These are phyloP conservation scores for Odontarrhena argentea DNA, from an alignment of 345 rosid species.

Conservation along the genomic window DNA sequence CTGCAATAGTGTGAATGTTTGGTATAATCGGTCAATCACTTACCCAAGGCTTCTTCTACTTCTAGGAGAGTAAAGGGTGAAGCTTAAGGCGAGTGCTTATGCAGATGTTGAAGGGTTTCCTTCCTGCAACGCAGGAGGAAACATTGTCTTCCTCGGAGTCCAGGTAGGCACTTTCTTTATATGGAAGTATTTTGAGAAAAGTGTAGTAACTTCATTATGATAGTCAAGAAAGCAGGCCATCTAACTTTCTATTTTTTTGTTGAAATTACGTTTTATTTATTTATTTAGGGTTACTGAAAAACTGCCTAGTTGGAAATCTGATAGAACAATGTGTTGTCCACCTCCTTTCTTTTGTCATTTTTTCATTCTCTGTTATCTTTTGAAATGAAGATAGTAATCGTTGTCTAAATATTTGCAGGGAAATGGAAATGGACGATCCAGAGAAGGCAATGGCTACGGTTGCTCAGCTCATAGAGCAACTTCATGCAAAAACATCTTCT, in stretches of 20 bases:
- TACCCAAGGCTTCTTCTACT: slow-evolving; percentile 12
- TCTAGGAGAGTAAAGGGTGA: slow-evolving; percentile 20
- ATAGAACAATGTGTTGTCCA: not conserved
- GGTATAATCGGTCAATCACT: no score
- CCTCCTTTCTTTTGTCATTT: not conserved
- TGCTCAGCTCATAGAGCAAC: slow-evolving; percentile 78
- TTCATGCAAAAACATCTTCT: slow-evolving; percentile 69
- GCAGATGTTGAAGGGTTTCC: slow-evolving; percentile 67
- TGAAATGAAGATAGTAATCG: not conserved
- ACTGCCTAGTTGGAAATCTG: not conserved
- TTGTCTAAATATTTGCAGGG: slow-evolving; percentile 46
- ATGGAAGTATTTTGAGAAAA: not conserved
- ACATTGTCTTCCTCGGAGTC: slow-evolving; percentile 40
- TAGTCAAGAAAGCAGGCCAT: not conserved
- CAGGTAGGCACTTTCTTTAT: slow-evolving; percentile 44
- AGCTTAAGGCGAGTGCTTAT: slow-evolving; percentile 13
- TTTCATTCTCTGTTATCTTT: slow-evolving; percentile 7
- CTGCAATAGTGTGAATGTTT: slow-evolving; percentile 11
- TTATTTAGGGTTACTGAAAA: not conserved
- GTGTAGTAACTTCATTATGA: not conserved
- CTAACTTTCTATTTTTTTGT: not conserved
- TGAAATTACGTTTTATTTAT: not conserved
- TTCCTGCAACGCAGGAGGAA: slow-evolving; percentile 48
- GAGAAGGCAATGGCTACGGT: slow-evolving; percentile 69
- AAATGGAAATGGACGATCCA: slow-evolving; percentile 56